Conservation (phyloP, 352 stramenopile genomes). For the Globisporangium takayamanum region DNA sequence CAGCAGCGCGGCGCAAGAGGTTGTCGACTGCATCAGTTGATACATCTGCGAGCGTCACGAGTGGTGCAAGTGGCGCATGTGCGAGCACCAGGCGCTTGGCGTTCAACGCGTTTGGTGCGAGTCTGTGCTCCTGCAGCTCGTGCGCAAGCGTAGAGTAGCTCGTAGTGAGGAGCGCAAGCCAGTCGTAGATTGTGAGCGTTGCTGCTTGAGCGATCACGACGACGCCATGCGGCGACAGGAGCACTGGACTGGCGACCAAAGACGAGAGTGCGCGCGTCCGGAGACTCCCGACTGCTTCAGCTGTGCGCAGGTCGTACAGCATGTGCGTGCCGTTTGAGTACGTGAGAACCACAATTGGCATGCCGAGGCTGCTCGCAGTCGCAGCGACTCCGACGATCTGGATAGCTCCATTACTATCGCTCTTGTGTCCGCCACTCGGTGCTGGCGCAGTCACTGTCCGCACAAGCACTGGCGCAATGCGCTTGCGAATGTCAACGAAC, state of each 20-base stretch:
- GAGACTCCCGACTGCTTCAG: slow-evolving; percentile 35
- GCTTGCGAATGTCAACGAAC: slow-evolving; percentile 39
- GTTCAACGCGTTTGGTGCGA: slow-evolving; percentile 12
- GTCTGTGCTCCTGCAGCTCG: slow-evolving; percentile 15
- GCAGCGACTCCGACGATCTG: slow-evolving; percentile 9
- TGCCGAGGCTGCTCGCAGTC: slow-evolving; percentile 15
- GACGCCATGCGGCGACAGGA: slow-evolving; percentile 3
- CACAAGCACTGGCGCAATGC: slow-evolving; percentile 17
- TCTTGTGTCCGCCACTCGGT: slow-evolving; percentile 1
- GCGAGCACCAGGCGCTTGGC: slow-evolving; percentile 27
- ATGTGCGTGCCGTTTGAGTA: slow-evolving; percentile 43
- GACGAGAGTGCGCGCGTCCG: slow-evolving; percentile 5
- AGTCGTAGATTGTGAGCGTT: slow-evolving; percentile 25
- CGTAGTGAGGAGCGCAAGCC: slow-evolving; percentile 34
- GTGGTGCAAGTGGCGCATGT: slow-evolving; percentile 3
- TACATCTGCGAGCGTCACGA: slow-evolving; percentile 1
- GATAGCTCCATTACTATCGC: background rate
- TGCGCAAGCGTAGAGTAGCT: slow-evolving; percentile 22
- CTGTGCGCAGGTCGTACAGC: slow-evolving; percentile 40
- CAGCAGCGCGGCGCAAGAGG: slow-evolving; percentile 10
- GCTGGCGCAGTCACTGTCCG: slow-evolving; percentile 24
- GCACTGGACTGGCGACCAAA: background rate
- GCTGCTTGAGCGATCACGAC: slow-evolving; percentile 4
- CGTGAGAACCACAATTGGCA: slow-evolving; percentile 33
- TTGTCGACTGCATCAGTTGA: slow-evolving; percentile 4